A percentile compares a stretch with the other conserved stretches of the same genome.
Evolutionary conservation across 176 grass and related monocot species (phyloP).

Genomic region (Microstegium vimineum): DNA sequence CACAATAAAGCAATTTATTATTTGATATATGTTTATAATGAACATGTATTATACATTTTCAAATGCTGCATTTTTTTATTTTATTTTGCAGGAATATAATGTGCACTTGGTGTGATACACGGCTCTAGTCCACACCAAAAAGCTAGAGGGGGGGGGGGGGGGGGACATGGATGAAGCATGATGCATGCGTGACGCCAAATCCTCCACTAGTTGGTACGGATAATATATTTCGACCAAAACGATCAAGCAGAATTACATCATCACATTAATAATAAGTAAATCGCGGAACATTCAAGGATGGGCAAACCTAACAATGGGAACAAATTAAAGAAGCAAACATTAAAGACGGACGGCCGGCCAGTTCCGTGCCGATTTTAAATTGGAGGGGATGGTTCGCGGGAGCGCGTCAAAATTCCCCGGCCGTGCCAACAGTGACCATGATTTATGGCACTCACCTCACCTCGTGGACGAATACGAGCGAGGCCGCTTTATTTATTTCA

Average conservation of each 20-base stretch:
- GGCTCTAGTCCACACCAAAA: too few relatives aligned
- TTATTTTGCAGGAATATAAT: too few relatives aligned
- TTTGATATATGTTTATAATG: too few relatives aligned
- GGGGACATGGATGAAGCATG: neutral
- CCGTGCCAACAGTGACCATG: conserved; percentile 1
- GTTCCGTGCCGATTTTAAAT: conserved; percentile 26
- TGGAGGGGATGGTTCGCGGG: neutral
- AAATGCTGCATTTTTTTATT: too few relatives aligned
- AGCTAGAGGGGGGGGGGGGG: too few relatives aligned
- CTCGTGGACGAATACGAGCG: neutral
- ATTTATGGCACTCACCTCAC: neutral
- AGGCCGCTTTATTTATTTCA: neutral
- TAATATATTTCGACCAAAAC: too few relatives aligned
- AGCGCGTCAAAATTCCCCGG: conserved; percentile 25
- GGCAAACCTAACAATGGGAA: neutral
- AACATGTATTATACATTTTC: too few relatives aligned
- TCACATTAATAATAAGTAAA: neutral
- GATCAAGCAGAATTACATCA: too few relatives aligned
- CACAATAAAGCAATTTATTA: too few relatives aligned
- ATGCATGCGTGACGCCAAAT: neutral
- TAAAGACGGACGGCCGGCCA: neutral
- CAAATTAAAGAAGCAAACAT: neutral
- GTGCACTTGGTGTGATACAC: too few relatives aligned
- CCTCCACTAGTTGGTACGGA: too few relatives aligned
- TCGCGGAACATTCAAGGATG: neutral